Percentiles rank a stretch among this genome's conserved stretches.
phyloP scores from a whole-genome alignment of 176 grass and related monocot species.

The Zea mays region Zm-B73-REFERENCE-NAM-5.0 NC_050097.1:19532001-19532500 shows the following conservation, averaged over 20 bases:
- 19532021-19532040: conserved; percentile 96
- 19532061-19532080: conserved; percentile 92
- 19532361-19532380: conserved; percentile 25
- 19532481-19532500: conserved; percentile 90
- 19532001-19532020: conserved; percentile 99
- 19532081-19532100: conserved; percentile 20
- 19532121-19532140: conserved; percentile 21
- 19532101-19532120: neutral
- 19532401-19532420: conserved; percentile 21
- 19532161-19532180: conserved; percentile 45
- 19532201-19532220: conserved; percentile 91
- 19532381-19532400: conserved; percentile 7
- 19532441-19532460: conserved; percentile 14
- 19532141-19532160: conserved; percentile 3
- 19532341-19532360: neutral
- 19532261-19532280: conserved; percentile 32
- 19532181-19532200: conserved; percentile 94
- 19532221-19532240: conserved; percentile 94
- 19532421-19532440: conserved; percentile 21
- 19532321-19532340: conserved; percentile 29
- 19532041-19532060: conserved; percentile 95
- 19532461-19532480: conserved; percentile 35
- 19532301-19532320: conserved; percentile 23
- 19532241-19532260: conserved; percentile 67
- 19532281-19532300: conserved; percentile 8